These are phyloP conservation scores for Mesotaenium endlicherianum DNA, from an alignment of 139 green algal species.

Conservation along the genomic window DNA sequence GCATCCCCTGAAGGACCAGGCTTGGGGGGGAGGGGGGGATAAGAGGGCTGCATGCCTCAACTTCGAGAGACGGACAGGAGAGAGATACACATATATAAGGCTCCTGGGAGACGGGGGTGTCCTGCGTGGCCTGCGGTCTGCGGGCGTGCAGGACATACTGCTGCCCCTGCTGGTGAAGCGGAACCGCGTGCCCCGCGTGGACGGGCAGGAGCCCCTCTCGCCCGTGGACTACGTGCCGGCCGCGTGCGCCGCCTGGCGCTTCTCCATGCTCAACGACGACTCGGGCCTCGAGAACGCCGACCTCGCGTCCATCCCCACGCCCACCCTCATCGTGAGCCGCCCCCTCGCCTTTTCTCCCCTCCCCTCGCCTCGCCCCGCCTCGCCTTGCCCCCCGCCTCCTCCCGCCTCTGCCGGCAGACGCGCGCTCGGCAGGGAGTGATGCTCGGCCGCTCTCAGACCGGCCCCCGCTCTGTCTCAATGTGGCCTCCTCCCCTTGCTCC, in stretches of 20 bases:
- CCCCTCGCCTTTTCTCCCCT: neutral
- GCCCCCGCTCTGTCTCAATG: no score
- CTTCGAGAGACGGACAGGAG: no score
- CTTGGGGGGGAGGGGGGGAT: no score
- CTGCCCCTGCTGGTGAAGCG: constrained; percentile 72
- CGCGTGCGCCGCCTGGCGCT: constrained; percentile 22
- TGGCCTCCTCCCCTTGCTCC: no score
- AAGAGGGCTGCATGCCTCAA: no score
- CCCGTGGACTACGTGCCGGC: constrained; percentile 41
- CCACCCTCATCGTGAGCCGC: neutral
- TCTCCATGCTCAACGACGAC: constrained; percentile 31
- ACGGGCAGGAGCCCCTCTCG: constrained; percentile 13
- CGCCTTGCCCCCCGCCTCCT: neutral
- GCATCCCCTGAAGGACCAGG: no score
- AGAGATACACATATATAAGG: no score
- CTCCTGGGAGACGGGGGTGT: no score
- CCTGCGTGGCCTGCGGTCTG: neutral
- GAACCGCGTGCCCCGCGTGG: constrained; percentile 46
- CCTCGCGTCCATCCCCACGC: neutral
- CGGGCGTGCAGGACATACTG: constrained; percentile 58
- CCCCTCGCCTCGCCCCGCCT: constrained; percentile 48
- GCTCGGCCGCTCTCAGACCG: no score
- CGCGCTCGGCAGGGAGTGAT: no score
- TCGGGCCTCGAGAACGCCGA: neutral
- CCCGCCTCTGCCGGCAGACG: neutral